These are phyloP conservation scores for Phaeomoniella chlamydospora DNA, from an alignment of 2,329 filamentous ascomycete species.

Conservation along the genomic window DNA sequence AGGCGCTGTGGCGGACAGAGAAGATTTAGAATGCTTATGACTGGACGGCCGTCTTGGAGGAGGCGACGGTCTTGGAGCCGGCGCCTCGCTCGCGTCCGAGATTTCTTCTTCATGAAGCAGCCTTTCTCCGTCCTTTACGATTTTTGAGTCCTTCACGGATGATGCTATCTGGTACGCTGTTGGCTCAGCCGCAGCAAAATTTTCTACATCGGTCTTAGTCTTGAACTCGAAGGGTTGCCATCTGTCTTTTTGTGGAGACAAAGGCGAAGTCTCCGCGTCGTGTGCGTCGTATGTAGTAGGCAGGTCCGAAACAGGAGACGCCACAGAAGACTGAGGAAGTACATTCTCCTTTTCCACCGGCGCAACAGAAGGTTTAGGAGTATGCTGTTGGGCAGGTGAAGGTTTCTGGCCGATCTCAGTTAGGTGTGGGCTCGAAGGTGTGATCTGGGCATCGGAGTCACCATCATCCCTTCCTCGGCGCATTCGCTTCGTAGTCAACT, in stretches of 20 bases:
- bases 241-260: not conserved
- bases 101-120: not conserved
- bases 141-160: slow-evolving; percentile 1
- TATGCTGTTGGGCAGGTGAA: not conserved
- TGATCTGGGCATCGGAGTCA: slow-evolving; percentile 25
- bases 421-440: slow-evolving; percentile 1
- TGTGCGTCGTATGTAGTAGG: too few species aligned
- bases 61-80: slow-evolving; percentile 6
- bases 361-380: not conserved
- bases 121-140: not conserved
- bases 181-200: not conserved
- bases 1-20: slow-evolving; percentile 56
- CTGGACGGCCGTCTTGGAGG: slow-evolving; percentile 13
- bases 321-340: not conserved
- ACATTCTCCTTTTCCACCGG: not conserved
- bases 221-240: not conserved
- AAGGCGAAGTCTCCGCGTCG: not conserved
- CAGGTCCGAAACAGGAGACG: not conserved
- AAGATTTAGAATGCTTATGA: slow-evolving; percentile 35
- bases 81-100: slow-evolving; percentile 3
- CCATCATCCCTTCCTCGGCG: slow-evolving; percentile 50
- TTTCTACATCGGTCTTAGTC: not conserved
- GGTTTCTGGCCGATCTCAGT: not conserved
- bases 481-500: slow-evolving; percentile 58
- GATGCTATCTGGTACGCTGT: not conserved